phyloP scores from a whole-genome alignment of 2,329 filamentous ascomycete species.

The Annulohypoxylon truncatum region DNA sequence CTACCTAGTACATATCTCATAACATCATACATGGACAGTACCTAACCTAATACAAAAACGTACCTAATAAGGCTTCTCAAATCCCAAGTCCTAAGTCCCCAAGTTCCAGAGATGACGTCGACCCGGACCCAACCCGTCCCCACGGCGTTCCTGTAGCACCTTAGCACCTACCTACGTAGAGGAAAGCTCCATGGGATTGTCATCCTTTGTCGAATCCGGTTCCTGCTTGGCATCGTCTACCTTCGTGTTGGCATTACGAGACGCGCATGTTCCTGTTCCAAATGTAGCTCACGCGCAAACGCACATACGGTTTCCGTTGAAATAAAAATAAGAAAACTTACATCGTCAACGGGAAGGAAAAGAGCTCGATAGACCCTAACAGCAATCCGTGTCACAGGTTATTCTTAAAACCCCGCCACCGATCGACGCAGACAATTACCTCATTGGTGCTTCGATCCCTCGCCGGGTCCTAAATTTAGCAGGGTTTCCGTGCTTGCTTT shows the following conservation, averaged over 20 bases:
- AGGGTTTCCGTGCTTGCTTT: slow-evolving; percentile 7
- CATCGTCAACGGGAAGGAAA: not conserved
- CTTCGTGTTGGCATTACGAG: slow-evolving; percentile 31
- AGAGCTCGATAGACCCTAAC: not conserved
- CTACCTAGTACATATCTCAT: not conserved
- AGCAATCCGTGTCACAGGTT: not conserved
- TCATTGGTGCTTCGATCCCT: not conserved
- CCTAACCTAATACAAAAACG: too few species aligned
- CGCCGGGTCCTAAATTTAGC: slow-evolving; percentile 32
- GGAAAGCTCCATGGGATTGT: not conserved
- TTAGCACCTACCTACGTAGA: not conserved
- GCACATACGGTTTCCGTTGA: not conserved
- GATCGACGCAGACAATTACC: slow-evolving; percentile 14
- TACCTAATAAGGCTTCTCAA: not conserved
- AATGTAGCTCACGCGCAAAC: not conserved
- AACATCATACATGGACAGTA: not conserved
- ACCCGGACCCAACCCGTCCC: slow-evolving; percentile 14
- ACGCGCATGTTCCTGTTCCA: slow-evolving; percentile 8
- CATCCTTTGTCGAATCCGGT: slow-evolving; percentile 18
- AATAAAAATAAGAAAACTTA: slow-evolving; percentile 7
- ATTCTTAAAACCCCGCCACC: slow-evolving; percentile 26
- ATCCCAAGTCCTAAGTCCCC: slow-evolving; percentile 1
- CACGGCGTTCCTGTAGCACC: slow-evolving; percentile 14
- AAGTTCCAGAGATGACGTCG: slow-evolving; percentile 33
- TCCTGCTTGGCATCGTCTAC: slow-evolving; percentile 9